These are phyloP conservation scores for Podosphaera fusca DNA, from an alignment of 2,329 filamentous ascomycete species.

Conservation along the genomic window DNA sequence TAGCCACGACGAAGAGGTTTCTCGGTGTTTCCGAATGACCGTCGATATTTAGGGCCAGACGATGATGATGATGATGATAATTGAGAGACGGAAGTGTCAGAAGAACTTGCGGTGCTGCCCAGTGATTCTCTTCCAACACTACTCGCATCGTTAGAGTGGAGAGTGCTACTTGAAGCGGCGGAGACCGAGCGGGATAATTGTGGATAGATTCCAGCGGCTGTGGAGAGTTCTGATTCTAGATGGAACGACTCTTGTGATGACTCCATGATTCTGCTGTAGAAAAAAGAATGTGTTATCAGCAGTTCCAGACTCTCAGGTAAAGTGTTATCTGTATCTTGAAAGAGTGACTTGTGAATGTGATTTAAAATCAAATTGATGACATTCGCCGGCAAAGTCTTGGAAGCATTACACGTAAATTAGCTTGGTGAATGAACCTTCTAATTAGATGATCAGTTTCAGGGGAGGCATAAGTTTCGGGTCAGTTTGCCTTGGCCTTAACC, in stretches of 20 bases:
- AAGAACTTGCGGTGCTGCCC: constrained; percentile 23
- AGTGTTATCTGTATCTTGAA: neutral
- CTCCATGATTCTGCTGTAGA: too few relatives aligned
- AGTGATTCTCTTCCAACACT: constrained; percentile 29
- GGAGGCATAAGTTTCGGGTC: too few relatives aligned
- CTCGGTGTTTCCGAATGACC: constrained; percentile 21
- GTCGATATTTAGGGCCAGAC: constrained; percentile 22
- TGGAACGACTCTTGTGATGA: constrained; percentile 6
- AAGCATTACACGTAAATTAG: too few relatives aligned
- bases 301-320: too few relatives aligned
- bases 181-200: constrained; percentile 42
- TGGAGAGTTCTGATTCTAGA: constrained; percentile 25
- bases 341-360: neutral
- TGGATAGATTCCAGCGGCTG: constrained; percentile 40
- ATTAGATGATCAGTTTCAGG: too few relatives aligned
- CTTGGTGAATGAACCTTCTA: too few relatives aligned
- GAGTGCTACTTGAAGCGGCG: constrained; percentile 25
- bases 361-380: neutral
- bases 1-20: constrained; percentile 19
- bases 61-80: constrained; percentile 35
- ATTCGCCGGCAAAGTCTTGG: neutral
- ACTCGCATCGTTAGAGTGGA: constrained; percentile 20
- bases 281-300: too few relatives aligned
- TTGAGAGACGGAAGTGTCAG: constrained; percentile 28
- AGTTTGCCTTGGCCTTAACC: too few relatives aligned